Conservation (phyloP, 257 asterid species). For the Nicotiana tomentosiformis region DNA sequence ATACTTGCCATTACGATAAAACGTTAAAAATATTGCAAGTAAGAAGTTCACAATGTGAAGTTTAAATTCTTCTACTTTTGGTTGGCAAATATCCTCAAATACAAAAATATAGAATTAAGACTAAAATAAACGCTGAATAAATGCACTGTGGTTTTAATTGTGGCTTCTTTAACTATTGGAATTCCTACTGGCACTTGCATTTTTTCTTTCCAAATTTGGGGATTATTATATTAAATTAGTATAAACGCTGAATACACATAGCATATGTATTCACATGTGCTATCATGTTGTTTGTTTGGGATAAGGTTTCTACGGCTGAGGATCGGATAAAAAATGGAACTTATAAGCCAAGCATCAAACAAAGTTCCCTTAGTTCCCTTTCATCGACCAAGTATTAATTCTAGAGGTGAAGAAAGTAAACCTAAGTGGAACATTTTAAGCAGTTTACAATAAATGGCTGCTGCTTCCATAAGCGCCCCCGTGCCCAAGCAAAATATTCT, state of each 20-base stretch:
- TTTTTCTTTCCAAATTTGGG: neutral
- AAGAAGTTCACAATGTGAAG: neutral
- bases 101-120: too few species aligned
- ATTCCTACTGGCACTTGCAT: neutral
- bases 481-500: neutral
- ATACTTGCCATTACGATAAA: too few species aligned
- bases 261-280: neutral
- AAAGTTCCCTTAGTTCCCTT: neutral
- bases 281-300: constrained; percentile 7
- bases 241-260: too few species aligned
- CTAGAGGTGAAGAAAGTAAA: neutral
- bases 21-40: too few species aligned
- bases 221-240: neutral
- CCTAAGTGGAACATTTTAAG: neutral
- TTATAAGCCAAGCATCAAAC: neutral
- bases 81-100: too few species aligned
- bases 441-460: constrained; percentile 11
- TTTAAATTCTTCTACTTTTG: too few species aligned
- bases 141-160: too few species aligned
- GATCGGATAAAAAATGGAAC: neutral
- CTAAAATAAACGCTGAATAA: neutral
- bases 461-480: neutral
- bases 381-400: neutral
- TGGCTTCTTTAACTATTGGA: neutral
- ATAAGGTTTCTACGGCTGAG: constrained; percentile 12